Evolutionary conservation across 306 rosid genomes (phyloP).

Genomic region (Cicer arietinum): DNA sequence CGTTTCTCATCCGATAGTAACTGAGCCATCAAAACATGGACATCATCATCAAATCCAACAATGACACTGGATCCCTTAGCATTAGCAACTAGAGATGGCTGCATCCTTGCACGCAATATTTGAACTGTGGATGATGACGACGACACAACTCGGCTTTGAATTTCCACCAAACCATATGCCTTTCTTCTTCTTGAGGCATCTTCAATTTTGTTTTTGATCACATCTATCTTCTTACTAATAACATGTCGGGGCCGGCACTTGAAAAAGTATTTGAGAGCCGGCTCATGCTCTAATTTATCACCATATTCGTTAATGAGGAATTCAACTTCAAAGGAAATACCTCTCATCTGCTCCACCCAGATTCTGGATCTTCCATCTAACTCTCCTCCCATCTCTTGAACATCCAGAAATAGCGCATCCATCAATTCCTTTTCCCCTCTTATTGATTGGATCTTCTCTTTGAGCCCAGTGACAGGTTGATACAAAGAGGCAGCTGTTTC

Average conservation of each 20-base stretch:
- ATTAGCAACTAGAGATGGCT: not conserved
- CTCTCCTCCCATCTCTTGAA: not conserved
- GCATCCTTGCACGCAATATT: not conserved
- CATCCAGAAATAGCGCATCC: constrained; percentile 12
- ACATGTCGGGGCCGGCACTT: not conserved
- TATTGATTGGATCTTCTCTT: not conserved
- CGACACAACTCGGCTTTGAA: not conserved
- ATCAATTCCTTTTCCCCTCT: constrained; percentile 17
- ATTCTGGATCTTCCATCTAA: constrained; percentile 3
- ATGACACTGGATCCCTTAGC: not conserved
- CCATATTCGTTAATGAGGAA: not conserved
- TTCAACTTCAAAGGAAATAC: not conserved
- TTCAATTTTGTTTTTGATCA: constrained; percentile 3
- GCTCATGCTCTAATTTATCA: not conserved
- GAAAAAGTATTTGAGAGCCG: not conserved
- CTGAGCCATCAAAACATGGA: not conserved
- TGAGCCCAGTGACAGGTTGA: not conserved
- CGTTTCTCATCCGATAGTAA: not conserved
- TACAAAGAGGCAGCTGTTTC: not conserved
- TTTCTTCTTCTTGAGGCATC: constrained; percentile 25
- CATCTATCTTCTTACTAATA: not conserved
- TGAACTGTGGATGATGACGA: not conserved
- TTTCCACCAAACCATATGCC: not conserved
- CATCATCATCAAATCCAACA: constrained; percentile 46
- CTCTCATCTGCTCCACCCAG: constrained; percentile 35